These are phyloP conservation scores for Leptodermis oblonga DNA, from an alignment of 257 asterid genomes.

Conservation along the genomic window DNA sequence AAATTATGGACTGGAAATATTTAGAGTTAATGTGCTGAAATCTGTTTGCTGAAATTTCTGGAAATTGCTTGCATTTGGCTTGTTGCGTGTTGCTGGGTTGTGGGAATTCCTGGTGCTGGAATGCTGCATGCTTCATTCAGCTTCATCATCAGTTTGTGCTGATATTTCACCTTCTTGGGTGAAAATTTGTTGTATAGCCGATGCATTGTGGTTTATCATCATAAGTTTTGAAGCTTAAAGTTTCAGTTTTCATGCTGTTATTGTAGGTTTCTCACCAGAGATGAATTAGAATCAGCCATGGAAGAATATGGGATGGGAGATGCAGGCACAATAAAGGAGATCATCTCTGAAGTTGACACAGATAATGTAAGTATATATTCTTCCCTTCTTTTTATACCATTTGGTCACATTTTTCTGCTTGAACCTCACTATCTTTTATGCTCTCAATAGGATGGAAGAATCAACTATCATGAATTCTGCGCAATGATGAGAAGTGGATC, in stretches of 20 bases:
- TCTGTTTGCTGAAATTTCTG: too few species aligned
- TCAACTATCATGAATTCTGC: slow-evolving; percentile 77
- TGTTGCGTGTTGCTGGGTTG: too few species aligned
- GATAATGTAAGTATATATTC: too few species aligned
- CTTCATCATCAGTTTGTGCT: too few species aligned
- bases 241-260: not conserved
- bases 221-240: not conserved
- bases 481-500: slow-evolving; percentile 87
- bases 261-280: slow-evolving; percentile 67
- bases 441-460: slow-evolving; percentile 65
- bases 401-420: not conserved
- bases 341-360: slow-evolving; percentile 74
- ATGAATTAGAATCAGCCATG: slow-evolving; percentile 79
- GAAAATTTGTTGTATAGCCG: too few species aligned
- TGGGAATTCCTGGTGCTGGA: too few species aligned
- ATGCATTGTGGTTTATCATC: too few species aligned
- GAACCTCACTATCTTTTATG: not conserved
- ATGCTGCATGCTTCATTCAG: too few species aligned
- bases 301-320: slow-evolving; percentile 74
- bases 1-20: too few species aligned
- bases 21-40: too few species aligned
- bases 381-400: slow-evolving; percentile 16
- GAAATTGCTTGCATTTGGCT: too few species aligned
- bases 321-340: slow-evolving; percentile 53
- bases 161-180: too few species aligned